Base-by-base conservation (phyloP, 2,329 filamentous ascomycete species). In the Colletotrichum limetticola region DNA sequence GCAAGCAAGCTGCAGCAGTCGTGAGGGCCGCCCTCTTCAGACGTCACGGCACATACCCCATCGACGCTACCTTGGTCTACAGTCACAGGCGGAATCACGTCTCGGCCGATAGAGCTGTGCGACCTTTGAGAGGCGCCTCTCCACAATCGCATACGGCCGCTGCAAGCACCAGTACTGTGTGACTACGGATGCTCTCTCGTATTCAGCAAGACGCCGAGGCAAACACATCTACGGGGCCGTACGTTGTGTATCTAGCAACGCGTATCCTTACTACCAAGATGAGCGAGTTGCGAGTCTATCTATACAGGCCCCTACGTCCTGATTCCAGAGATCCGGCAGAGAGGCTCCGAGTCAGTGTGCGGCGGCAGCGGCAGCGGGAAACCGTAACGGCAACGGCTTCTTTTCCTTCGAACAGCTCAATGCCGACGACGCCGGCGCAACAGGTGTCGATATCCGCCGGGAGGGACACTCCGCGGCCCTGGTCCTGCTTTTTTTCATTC, bases 21-120 rank as follows among this genome's bases (percentile, higher is more conserved):
- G 22, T 55, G 65, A 72, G 70, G 30, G 66, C 64, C 49, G 66
- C 66, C 60, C 37, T 65, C 52, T 60, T 71, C 71, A 70, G 71
- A 72, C 71, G 71, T 72, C 71, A 72, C 71, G 60, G 46, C 66
- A 72, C 66, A 65, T 66, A 56, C 22, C 49, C 52, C 30, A 35
- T 37, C 52, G 12, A 35, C 63, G 55, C 55, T 57, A 32, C 66
- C 26, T 14, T 70, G 28, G 28, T 32, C 30, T 57, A 14, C 14
- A 42, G 22, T n/a, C 30, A 72, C 53, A 64, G 24, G 49, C 56
- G 71, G 66, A 66, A 73, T 61, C 60, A 57, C 66, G 55, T 73
- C 66, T 73, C 71, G 71, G 71, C 71, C 71, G 71, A 73, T 70
- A 73, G 71, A 73, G 46, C 55, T 52, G 70, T 70, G 66, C 60